Evolutionary conservation across 2,329 filamentous ascomycete species (phyloP), one percentile per base, ranked within the genome.

Genomic region (Didymellaceae sp.): DNA sequence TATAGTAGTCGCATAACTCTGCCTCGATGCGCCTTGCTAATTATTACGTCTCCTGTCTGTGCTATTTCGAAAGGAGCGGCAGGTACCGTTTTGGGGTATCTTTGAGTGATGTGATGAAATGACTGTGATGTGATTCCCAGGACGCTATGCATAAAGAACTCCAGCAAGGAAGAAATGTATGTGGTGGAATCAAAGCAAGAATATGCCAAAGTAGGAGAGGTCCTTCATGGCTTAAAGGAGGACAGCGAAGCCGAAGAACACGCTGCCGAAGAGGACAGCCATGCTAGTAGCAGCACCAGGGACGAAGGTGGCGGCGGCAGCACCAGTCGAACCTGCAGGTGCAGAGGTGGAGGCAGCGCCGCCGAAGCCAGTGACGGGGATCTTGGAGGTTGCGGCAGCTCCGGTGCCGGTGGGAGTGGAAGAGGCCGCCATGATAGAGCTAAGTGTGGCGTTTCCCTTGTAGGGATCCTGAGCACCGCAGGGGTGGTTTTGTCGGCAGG

Each of bases 381-480:
- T 37, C 72, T 44, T 56, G 45, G 57, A 40, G 17, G 51, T 52
- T 54, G 59, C 54, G 22, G 65, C 54, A 10, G 62, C 68, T 77
- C 74, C 58, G 10, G 57, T 54, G 22, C 64, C 54, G 5, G 62
- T 68, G 77, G 74, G 56, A 7, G 49, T 37, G 3, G 63, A 52
- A 13, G 77, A 65, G 10, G 74, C 68, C 4, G 78, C 68, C 8
- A 75, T 74, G 13, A 78, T 73, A 14, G 77, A 76, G 16, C 77
- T 72, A 6, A 81, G 75, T 6, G 78, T 73, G 6, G 70, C 62
- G 74, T 90, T 91, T 70, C 78, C 73, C 47, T 77, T 78, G 32
- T 73, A 82, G 11, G 89, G 89, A 67, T 82, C 76, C 62, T 79
- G 79, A 28, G 89, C 89, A 69, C 89, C 89, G 71, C 89, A 93